A percentile compares a stretch with the other conserved stretches of the same genome.
Evolutionary conservation across 2,329 filamentous ascomycete species (phyloP).

Genomic region (Didymella exigua): DNA sequence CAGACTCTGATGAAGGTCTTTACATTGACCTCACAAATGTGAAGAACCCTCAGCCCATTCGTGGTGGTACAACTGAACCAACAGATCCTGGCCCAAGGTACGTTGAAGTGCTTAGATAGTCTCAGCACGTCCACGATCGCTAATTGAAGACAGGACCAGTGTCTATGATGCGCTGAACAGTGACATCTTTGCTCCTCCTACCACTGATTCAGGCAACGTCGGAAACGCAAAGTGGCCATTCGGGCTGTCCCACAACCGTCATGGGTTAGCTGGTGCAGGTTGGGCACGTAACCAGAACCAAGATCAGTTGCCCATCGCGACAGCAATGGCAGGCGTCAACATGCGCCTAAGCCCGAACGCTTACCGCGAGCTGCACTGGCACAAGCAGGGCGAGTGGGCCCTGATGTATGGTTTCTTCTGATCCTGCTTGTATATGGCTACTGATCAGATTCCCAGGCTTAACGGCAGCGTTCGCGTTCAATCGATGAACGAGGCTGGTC

Average conservation of each 20-base stretch:
- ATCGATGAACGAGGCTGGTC: slow-evolving; percentile 60
- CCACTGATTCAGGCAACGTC: slow-evolving; percentile 48
- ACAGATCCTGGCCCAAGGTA: slow-evolving; percentile 49
- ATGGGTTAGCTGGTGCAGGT: slow-evolving; percentile 48
- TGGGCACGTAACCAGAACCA: slow-evolving; percentile 52
- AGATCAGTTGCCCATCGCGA: slow-evolving; percentile 47
- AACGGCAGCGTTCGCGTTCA: slow-evolving; percentile 60
- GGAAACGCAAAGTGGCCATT: slow-evolving; percentile 52
- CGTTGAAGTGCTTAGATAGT: not conserved
- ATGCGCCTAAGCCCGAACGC: slow-evolving; percentile 53
- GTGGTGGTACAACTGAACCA: slow-evolving; percentile 44
- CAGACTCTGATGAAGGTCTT: slow-evolving; percentile 46
- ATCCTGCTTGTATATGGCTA: not conserved
- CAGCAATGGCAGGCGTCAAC: slow-evolving; percentile 52
- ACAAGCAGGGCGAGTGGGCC: slow-evolving; percentile 58
- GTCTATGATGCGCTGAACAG: slow-evolving; percentile 49
- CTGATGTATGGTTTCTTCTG: slow-evolving; percentile 44
- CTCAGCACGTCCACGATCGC: not conserved
- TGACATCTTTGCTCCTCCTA: slow-evolving; percentile 48
- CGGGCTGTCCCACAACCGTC: slow-evolving; percentile 50
- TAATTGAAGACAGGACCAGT: slow-evolving; percentile 3
- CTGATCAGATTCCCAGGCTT: slow-evolving; percentile 8
- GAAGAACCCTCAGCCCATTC: slow-evolving; percentile 51
- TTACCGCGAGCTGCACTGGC: slow-evolving; percentile 70
- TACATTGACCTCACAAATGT: slow-evolving; percentile 48